A percentile compares a stretch with the other conserved stretches of the same genome.
Evolutionary conservation across 2,329 filamentous ascomycete genomes (phyloP).

Genomic region (Ceratocystis cubensis): DNA sequence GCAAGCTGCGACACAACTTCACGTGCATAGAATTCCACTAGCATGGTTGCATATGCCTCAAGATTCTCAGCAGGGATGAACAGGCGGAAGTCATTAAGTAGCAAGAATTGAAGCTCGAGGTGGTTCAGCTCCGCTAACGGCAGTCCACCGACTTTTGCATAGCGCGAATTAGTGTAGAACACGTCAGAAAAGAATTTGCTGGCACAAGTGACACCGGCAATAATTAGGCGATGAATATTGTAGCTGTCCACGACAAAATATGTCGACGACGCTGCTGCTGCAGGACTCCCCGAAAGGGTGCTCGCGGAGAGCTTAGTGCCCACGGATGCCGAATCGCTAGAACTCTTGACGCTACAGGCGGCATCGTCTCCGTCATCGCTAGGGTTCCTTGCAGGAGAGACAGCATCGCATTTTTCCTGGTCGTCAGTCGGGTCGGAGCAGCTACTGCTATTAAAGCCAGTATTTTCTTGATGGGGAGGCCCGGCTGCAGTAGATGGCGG

Average conservation of each 20-base stretch:
- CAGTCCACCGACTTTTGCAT: constrained; percentile 94
- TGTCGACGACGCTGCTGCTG: constrained; percentile 28
- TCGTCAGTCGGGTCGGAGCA: background rate
- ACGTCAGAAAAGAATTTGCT: constrained; percentile 99
- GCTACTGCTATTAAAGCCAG: background rate
- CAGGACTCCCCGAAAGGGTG: background rate
- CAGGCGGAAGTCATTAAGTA: constrained; percentile 91
- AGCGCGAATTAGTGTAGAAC: constrained; percentile 97
- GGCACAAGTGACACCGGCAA: constrained; percentile 91
- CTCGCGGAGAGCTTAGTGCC: constrained; percentile 23
- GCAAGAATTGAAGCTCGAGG: constrained; percentile 85
- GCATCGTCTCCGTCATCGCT: constrained; percentile 9
- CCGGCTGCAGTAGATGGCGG: background rate
- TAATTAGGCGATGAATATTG: constrained; percentile 94
- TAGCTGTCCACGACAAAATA: constrained; percentile 96
- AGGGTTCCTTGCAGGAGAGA: background rate
- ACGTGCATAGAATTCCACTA: constrained; percentile 92
- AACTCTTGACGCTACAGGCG: constrained; percentile 24
- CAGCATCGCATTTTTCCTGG: background rate
- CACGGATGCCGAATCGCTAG: constrained; percentile 29
- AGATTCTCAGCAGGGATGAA: constrained; percentile 89
- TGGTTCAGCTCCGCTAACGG: constrained; percentile 90
- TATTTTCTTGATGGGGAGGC: background rate
- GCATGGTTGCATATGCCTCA: constrained; percentile 94
- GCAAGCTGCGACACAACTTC: constrained; percentile 52